These are phyloP conservation scores for Fusarium chlamydosporum DNA, from an alignment of 2,329 filamentous ascomycete genomes.

Conservation along the genomic window DNA sequence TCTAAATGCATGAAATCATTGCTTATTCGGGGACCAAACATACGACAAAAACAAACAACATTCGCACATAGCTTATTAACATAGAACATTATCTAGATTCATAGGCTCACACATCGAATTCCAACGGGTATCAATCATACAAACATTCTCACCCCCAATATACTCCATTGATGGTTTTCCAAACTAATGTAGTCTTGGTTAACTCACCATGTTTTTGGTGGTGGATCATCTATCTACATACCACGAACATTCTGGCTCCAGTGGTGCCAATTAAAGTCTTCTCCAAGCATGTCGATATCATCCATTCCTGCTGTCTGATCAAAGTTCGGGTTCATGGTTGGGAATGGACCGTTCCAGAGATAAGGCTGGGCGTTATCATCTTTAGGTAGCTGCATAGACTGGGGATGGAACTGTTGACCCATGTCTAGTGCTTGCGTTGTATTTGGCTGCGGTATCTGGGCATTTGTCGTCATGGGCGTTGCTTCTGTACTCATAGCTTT, in stretches of 20 bases:
- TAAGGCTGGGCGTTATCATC: conserved; percentile 58
- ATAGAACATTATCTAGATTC: conserved; percentile 39
- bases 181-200: conserved; percentile 6
- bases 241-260: conserved; percentile 62
- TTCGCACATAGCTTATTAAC: conserved; percentile 8
- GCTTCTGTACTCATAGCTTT: conserved; percentile 29
- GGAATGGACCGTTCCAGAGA: conserved; percentile 59
- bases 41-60: neutral
- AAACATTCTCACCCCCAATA: conserved; percentile 29
- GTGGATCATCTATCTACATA: conserved; percentile 54
- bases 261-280: conserved; percentile 64
- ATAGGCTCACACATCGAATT: conserved; percentile 17
- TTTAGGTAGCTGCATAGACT: conserved; percentile 47
- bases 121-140: conserved; percentile 49
- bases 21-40: neutral
- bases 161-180: conserved; percentile 6
- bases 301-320: conserved; percentile 50
- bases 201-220: conserved; percentile 46
- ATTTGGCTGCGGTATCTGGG: conserved; percentile 23
- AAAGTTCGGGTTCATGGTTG: conserved; percentile 50
- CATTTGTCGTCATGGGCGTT: conserved; percentile 2
- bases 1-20: too few species aligned
- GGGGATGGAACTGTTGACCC: conserved; percentile 35
- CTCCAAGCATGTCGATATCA: conserved; percentile 59
- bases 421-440: conserved; percentile 20